Evolutionary conservation across 495 filamentous ascomycete genomes (phyloP).

Genomic region (Penicillium salamii): DNA sequence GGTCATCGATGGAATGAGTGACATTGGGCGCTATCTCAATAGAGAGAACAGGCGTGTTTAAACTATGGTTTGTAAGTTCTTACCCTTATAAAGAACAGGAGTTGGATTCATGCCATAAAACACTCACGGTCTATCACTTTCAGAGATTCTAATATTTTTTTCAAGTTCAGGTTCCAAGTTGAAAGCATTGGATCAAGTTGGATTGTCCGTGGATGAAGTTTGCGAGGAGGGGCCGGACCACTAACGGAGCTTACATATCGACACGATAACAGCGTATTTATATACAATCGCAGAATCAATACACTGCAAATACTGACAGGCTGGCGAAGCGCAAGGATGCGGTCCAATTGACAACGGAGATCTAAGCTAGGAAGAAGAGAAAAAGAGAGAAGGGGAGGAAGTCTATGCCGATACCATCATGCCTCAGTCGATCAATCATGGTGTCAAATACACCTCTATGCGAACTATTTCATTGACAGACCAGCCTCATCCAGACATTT

Average conservation of each 20-base stretch:
- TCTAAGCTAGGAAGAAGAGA: too few species aligned
- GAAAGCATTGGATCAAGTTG: too few species aligned
- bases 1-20: background rate
- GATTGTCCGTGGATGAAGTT: too few species aligned
- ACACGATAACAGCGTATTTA: too few species aligned
- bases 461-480: constrained; percentile 2
- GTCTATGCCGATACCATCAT: background rate
- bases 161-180: background rate
- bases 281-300: too few species aligned
- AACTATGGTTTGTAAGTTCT: background rate
- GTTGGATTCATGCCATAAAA: too few species aligned
- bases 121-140: background rate
- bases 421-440: background rate
- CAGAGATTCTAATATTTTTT: background rate
- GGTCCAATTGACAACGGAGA: too few species aligned
- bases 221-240: too few species aligned
- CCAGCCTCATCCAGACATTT: background rate
- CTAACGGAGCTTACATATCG: too few species aligned
- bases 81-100: background rate
- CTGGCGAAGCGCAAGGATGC: too few species aligned
- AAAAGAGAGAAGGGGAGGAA: too few species aligned
- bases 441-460: constrained; percentile 1
- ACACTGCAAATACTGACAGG: too few species aligned
- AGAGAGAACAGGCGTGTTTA: background rate
- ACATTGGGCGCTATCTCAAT: background rate